Base-by-base conservation (phyloP, 2,329 filamentous ascomycete species). In the Dactylellina parvicollis region DNA sequence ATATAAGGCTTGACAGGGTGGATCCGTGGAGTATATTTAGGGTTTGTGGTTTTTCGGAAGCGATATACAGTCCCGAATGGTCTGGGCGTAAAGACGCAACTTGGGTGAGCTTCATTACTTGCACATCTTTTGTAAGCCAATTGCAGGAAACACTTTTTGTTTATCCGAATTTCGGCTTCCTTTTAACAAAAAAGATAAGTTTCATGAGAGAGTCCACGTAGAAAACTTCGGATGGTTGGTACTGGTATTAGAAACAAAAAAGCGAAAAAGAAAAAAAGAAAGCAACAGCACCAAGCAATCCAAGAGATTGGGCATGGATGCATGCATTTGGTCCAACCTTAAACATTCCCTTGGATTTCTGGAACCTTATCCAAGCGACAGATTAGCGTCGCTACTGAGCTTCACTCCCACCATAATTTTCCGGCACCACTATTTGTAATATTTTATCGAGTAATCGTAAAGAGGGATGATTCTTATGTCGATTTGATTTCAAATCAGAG, bases 311-410 rank as follows among this genome's bases (percentile, higher is more conserved):
- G 32, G 40, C 12, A 70, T 70, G 65, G 65, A 55, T 70, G 50
- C 66, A 49, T 55, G 57, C 47, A 50, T 62, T 64, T 57, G 38
- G 57, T 64, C 46, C 50, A 64, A 64, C 66, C 66, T 72, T 72
- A 72, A 72, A 64, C 44, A 30, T 22, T 52, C 44, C 9, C 32
- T 38, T 72, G 57, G 57, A 70, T 52, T 62, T 34, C 52, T 57
- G 44, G 50, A 72, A 72, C 57, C 34, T 69, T 64, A 64, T 64
- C 66, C 59, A 44, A 64, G 24, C 12, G 24, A 49, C 10, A 32
- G 7, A 4, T 10, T 28, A 22, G 20, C 42, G 10, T 30, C 34
- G 26, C 42, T 14, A 34, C 24, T 30, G 50, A 56, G 40, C 34
- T 49, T 50, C 40, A n/a, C 22, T 32, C 42, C 30, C 40, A 16